Base-by-base conservation (phyloP, 106 monocot genomes). In the Dioscorea dumetorum region DNA sequence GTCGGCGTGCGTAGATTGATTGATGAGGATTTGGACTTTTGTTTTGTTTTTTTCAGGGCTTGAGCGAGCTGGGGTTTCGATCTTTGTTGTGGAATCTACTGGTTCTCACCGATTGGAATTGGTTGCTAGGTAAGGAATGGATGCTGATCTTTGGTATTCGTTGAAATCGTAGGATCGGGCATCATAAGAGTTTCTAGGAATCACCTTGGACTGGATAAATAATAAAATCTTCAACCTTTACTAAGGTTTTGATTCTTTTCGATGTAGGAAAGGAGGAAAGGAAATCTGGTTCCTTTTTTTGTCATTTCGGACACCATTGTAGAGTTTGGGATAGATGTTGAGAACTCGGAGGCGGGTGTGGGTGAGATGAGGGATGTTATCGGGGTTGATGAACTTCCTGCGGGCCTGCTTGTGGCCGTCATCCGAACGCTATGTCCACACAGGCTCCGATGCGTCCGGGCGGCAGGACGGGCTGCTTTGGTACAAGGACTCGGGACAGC, bases 361-460 rank as follows among this genome's bases (percentile, higher is more conserved):
- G 79, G 61, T 79, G 73, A 73, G 76, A 81, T 81, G 81, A 81
- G 81, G 81, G 61, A 81, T 81, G 81, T 51, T 72, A 66, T 65
- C 48, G 17, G 62, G 22, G 66, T 81, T 81, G 67, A 81, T 81
- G 81, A 81, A 72, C 71, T 48, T 76, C 32, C 62, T 81, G 62
- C 66, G 62, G 65, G 64, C 81, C 49, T 81, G 81, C 50, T 81
- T 63, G 58, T 60, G 62, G 58, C 65, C 72, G 41, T 66, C 76
- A 22, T 63, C 76, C 17, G 71, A 67, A 32, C 60, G 48, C 22
- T 70, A 81, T 67, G 61, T 50, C 54, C 67, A 72, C 24, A 34
- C 76, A 33, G 76, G 67, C 23, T 58, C 64, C 24, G 77, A 77
- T 19, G 58, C 58, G 4, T 67, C 57, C 21, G 81, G 76, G 8